These are phyloP conservation scores for Stagonosporopsis rhizophila DNA, from an alignment of 2,329 filamentous ascomycete species.

Conservation along the genomic window DNA sequence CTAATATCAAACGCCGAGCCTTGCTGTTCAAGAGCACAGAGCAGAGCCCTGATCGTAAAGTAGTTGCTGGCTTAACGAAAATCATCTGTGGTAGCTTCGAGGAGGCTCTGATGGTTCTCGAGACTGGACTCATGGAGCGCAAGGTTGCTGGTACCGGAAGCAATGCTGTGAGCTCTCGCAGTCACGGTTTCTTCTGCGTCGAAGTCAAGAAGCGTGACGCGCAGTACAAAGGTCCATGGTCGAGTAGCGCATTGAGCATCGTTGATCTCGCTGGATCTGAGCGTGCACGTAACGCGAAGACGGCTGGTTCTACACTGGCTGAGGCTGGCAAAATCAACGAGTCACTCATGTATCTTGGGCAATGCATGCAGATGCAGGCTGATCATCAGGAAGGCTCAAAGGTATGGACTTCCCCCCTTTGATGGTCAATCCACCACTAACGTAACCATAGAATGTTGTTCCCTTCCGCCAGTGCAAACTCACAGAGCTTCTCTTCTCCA, in stretches of 20 bases:
- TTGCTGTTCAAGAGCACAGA: conserved; percentile 94
- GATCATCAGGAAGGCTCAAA: conserved; percentile 76
- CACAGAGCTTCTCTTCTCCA: conserved; percentile 61
- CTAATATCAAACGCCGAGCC: conserved; percentile 70
- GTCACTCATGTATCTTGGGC: conserved; percentile 96
- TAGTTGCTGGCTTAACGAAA: conserved; percentile 91
- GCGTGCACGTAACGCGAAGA: conserved; percentile 90
- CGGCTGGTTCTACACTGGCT: conserved; percentile 86
- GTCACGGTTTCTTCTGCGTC: conserved; percentile 94
- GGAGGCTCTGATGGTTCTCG: conserved; percentile 88
- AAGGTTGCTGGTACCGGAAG: conserved; percentile 89
- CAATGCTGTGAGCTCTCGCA: conserved; percentile 90
- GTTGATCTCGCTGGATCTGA: conserved; percentile 96
- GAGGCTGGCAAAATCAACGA: conserved; percentile 99
- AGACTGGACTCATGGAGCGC: conserved; percentile 86
- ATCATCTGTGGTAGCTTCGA: conserved; percentile 81
- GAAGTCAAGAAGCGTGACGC: conserved; percentile 85
- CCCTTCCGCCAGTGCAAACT: conserved; percentile 68
- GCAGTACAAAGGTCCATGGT: conserved; percentile 69
- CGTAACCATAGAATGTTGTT: conserved; percentile 65
- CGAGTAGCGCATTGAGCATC: conserved; percentile 80
- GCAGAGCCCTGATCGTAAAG: conserved; percentile 85
- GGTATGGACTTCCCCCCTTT: conserved; percentile 55
- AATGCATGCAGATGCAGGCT: conserved; percentile 95
- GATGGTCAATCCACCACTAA: conserved; percentile 16